Percentiles rank a stretch among this genome's conserved stretches.
phyloP scores from a whole-genome alignment of 2,329 filamentous ascomycete genomes.

The Gnomoniopsis smithogilvyi region DNA sequence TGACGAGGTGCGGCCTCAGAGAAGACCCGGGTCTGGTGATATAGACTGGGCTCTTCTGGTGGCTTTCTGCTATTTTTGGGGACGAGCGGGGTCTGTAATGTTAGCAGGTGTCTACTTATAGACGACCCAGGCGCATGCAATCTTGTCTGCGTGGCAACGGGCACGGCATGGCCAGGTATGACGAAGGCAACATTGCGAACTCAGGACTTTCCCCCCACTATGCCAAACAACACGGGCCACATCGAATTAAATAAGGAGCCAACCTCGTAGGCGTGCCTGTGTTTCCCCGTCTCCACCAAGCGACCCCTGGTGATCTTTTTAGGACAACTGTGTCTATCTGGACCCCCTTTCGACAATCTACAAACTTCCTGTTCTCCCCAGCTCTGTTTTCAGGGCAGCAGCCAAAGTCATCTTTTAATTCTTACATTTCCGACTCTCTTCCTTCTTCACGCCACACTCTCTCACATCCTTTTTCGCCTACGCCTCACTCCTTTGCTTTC shows the following conservation, averaged over 20 bases:
- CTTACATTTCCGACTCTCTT: neutral
- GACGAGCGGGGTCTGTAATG: neutral
- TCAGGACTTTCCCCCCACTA: constrained; percentile 3
- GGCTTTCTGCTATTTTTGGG: too few relatives aligned
- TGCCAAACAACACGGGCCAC: constrained; percentile 8
- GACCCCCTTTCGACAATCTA: constrained; percentile 10
- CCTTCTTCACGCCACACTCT: neutral
- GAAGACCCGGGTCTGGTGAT: constrained; percentile 6
- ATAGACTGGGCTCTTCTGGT: too few relatives aligned
- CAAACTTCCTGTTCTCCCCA: neutral
- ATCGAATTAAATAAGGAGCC: constrained; percentile 14
- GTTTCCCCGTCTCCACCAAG: constrained; percentile 9
- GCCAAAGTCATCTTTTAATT: neutral
- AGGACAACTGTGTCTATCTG: constrained; percentile 15
- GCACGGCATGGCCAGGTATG: neutral
- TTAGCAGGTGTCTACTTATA: neutral
- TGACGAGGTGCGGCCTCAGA: neutral
- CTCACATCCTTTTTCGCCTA: neutral
- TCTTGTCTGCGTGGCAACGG: neutral
- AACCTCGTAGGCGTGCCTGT: neutral
- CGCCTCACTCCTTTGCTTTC: neutral
- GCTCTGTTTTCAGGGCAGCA: constrained; percentile 1
- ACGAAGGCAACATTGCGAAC: neutral
- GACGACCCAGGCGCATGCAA: neutral
- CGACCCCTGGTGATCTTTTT: constrained; percentile 17